Evolutionary conservation across 805 yeast genomes (phyloP), one percentile per base, ranked within the genome.

Genomic region (Ogataea paraovalis): DNA sequence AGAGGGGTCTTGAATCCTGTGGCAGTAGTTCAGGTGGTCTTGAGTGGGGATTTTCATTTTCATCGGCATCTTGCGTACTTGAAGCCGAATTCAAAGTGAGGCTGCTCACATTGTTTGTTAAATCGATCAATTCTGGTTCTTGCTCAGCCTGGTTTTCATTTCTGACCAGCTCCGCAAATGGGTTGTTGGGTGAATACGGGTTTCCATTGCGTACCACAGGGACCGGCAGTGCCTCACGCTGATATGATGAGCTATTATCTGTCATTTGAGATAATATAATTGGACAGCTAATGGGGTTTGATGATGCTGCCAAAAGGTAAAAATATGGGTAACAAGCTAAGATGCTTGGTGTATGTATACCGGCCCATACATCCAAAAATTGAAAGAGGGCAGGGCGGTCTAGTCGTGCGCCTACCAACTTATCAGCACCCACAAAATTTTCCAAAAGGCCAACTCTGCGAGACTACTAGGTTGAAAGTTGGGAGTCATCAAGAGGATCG

Each of bases 151-250:
- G 20, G 19, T n/a, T 39, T 6, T 39, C 20, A n/a, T 23, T 23
- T 9, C 19, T 18, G n/a, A 23, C 41, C 28, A 39, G 4, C 10
- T 22, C 19, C 21, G 48, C 51, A 48, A 48, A 48, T 14, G 51
- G 51, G 23, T 48, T 48, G 23, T 45, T 48, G 4, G 46, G 18
- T 6, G 43, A 36, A 20, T 44, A 48, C 20, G 41, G 23, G 20
- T 42, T 19, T 18, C 45, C 41, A 7, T 19, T 18, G n/a, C 13
- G 19, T 14, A 4, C 18, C 22, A 19, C 10, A 2, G 43, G 37
- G 14, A 36, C n/a, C 12, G 23, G 14, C 22, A 14, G 13, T 13
- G 21, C 16, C 7, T 19, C 34, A 3, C 21, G 43, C 30, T 30
- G 43, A n/a, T 30, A n/a, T 14, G 13, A 27, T 14, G 18, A 18